Base-by-base conservation (phyloP, 495 filamentous ascomycete genomes). In the Xylaria intraflava region DNA sequence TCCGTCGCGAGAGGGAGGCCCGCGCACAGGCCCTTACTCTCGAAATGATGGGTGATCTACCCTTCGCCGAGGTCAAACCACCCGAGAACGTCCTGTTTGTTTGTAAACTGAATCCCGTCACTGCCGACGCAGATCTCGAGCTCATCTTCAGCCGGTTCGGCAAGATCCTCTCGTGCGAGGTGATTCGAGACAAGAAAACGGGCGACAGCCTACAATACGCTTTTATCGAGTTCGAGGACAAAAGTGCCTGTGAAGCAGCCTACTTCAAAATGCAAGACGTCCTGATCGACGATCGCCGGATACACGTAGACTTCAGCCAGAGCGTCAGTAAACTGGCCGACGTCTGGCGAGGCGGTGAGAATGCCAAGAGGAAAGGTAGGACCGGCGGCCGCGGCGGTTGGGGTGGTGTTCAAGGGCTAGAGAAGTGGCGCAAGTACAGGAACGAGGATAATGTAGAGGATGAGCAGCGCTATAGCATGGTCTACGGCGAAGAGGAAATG, bases 211-310 rank as follows among this genome's bases (percentile, higher is more conserved):
- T 98, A 35, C 93, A 98, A 66, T 98, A 98, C 68, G 90, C 94
- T 1, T 98, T 98, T 58, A 92, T 98, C 64, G 93, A 98, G 69
- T 98, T 94, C 61, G 89, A 90, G 50, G 83, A 95, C 16, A 89
- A 95, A 65, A 82, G 86, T 59, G 85, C 88, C 54, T 97, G 92
- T 68, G 93, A 97, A 71, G 86, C 90, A 47, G 93, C 93, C 12
- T 98, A 97, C 64, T 91, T 91, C 72, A 98, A 98, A 72, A 98
- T 97, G 93, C 88, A 97, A 66, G 85, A 83, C 5, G 90, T 96
- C 6, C 72, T 98, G 52, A 97, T 97, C 63, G 93, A 98, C 59
- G 93, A 98, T 64, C 90, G 96, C 54, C 87, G 93, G 31, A 97
- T 98, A 51, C 93, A 97, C 67, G 94, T 98, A 45, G 93, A 98